These are phyloP conservation scores for Ambrosiella cleistominuta DNA, from an alignment of 2,329 filamentous ascomycete genomes.

Conservation along the genomic window DNA sequence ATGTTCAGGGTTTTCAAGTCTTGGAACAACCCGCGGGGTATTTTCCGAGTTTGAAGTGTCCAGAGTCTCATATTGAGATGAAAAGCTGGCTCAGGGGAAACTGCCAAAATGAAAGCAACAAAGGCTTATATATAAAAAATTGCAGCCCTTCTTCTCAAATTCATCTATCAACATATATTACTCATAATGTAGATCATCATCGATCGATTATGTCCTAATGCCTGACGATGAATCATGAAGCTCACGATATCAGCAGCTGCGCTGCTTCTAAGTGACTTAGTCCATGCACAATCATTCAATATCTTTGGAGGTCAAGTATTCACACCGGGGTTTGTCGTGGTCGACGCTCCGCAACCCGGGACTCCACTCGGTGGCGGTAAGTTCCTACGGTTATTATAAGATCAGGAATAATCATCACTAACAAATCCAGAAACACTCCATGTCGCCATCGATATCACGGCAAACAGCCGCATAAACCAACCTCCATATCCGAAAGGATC, in stretches of 20 bases:
- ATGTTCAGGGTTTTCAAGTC: not conserved
- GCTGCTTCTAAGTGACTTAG: constrained; percentile 16
- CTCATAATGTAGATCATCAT: no score
- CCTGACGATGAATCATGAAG: not conserved
- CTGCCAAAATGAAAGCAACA: not conserved
- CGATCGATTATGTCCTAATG: no score
- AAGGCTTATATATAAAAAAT: not conserved
- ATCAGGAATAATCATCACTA: not conserved
- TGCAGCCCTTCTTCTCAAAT: no score
- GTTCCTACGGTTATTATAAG: constrained; percentile 16
- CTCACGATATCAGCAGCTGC: not conserved
- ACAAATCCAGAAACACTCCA: constrained; percentile 34
- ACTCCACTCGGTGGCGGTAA: constrained; percentile 46
- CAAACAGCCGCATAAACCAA: constrained; percentile 40
- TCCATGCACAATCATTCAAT: constrained; percentile 30
- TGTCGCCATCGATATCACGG: constrained; percentile 48
- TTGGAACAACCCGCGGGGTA: not conserved
- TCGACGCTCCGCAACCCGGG: constrained; percentile 47
- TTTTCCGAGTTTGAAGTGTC: not conserved
- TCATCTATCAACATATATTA: no score
- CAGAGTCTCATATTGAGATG: no score
- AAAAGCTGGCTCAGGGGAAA: no score
- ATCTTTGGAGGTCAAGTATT: constrained; percentile 49
- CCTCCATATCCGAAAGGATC: constrained; percentile 32
- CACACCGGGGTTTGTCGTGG: constrained; percentile 49